Evolutionary conservation across 2,329 filamentous ascomycete genomes (phyloP).

Genomic region (Ascochyta fabae): DNA sequence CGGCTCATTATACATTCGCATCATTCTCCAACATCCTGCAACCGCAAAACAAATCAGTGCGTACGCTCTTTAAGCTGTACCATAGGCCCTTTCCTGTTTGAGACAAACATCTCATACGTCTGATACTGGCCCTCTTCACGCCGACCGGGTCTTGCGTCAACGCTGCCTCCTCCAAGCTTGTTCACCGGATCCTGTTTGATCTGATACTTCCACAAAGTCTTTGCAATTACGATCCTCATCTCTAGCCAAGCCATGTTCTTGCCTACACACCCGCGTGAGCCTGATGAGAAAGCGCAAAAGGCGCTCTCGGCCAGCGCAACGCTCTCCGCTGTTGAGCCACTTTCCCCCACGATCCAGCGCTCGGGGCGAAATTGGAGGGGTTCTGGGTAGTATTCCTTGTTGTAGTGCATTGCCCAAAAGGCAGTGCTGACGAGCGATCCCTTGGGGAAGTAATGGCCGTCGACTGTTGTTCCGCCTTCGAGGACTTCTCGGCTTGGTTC

Average conservation of each 20-base stretch:
- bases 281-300: conserved; percentile 31
- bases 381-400: conserved; percentile 25
- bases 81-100: conserved; percentile 43
- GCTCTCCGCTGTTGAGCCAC: conserved; percentile 15
- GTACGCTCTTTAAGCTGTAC: conserved; percentile 31
- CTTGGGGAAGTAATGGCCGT: conserved; percentile 22
- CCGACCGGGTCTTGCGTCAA: conserved; percentile 23
- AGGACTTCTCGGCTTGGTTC: conserved; percentile 27
- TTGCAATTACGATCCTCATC: conserved; percentile 33
- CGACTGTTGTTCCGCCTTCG: conserved; percentile 24
- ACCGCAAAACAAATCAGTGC: conserved; percentile 10
- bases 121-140: conserved; percentile 33
- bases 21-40: too few species aligned
- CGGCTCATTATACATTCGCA: too few species aligned
- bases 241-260: conserved; percentile 39
- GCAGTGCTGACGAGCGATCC: conserved; percentile 29
- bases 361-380: conserved; percentile 25
- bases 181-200: conserved; percentile 22
- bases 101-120: conserved; percentile 38
- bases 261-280: conserved; percentile 36
- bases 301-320: conserved; percentile 23
- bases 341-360: conserved; percentile 27
- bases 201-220: conserved; percentile 43
- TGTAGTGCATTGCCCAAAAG: conserved; percentile 26
- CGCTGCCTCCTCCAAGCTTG: conserved; percentile 32